phyloP scores from a whole-genome alignment of 768 basidiomycete species.

The Xerocomellus intermedius region DNA sequence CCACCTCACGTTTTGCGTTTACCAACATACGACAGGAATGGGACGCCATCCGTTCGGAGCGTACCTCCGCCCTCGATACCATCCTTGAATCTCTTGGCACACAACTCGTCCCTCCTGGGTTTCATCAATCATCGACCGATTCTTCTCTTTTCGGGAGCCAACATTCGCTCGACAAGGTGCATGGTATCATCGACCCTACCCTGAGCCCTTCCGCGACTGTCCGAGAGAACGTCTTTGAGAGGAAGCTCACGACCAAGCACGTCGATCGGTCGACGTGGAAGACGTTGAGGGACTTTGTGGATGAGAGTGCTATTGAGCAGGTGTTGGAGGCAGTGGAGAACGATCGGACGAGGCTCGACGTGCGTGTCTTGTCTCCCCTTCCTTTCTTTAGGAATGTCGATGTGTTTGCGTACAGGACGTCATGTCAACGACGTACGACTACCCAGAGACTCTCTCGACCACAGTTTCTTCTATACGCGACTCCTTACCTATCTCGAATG shows the following conservation, averaged over 20 bases:
- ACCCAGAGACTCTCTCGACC: slow-evolving; percentile 58
- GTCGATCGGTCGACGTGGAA: slow-evolving; percentile 68
- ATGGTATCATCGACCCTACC: slow-evolving; percentile 39
- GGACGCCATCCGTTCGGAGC: slow-evolving; percentile 62
- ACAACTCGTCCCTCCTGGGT: slow-evolving; percentile 75
- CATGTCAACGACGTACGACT: slow-evolving; percentile 60
- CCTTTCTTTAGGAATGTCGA: background rate
- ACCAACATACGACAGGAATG: slow-evolving; percentile 51
- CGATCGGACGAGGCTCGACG: slow-evolving; percentile 67
- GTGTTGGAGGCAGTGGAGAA: slow-evolving; percentile 69
- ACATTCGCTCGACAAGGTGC: slow-evolving; percentile 45
- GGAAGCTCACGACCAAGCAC: slow-evolving; percentile 17
- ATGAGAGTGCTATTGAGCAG: slow-evolving; percentile 79
- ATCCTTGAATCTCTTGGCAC: slow-evolving; percentile 71
- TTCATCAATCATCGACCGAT: slow-evolving; percentile 62
- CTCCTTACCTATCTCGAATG: slow-evolving; percentile 43
- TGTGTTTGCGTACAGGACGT: slow-evolving; percentile 44
- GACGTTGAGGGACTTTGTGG: slow-evolving; percentile 81
- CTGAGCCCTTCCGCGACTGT: slow-evolving; percentile 34
- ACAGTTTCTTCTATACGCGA: slow-evolving; percentile 57
- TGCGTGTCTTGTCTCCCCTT: slow-evolving; percentile 33
- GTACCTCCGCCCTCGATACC: slow-evolving; percentile 59
- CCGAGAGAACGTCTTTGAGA: slow-evolving; percentile 21
- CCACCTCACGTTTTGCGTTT: background rate
- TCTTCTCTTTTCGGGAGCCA: slow-evolving; percentile 83